These are phyloP conservation scores for Candida pseudofarinosa DNA, from an alignment of 805 yeast species.

Conservation along the genomic window DNA sequence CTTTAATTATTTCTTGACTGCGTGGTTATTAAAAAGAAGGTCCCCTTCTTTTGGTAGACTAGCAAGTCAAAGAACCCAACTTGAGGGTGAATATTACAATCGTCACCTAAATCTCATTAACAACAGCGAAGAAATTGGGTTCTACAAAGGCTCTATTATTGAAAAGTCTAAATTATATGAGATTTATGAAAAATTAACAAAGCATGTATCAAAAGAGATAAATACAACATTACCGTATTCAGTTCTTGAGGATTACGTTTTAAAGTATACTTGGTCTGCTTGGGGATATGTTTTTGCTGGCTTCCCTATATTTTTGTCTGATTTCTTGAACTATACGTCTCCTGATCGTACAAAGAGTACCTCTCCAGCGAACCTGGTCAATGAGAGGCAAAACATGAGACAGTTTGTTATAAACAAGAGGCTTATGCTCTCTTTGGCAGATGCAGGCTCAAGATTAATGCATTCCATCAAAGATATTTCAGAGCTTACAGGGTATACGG, in stretches of 20 bases:
- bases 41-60: slow-evolving; percentile 86
- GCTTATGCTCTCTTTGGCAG: slow-evolving; percentile 84
- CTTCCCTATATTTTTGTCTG: slow-evolving; percentile 75
- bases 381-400: slow-evolving; percentile 66
- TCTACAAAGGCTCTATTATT: slow-evolving; percentile 81
- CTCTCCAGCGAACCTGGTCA: slow-evolving; percentile 13
- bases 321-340: slow-evolving; percentile 20
- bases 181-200: slow-evolving; percentile 53
- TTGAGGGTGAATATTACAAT: slow-evolving; percentile 87
- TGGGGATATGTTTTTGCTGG: slow-evolving; percentile 90
- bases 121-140: slow-evolving; percentile 91
- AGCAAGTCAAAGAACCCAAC: slow-evolving; percentile 64
- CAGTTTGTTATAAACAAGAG: slow-evolving; percentile 89
- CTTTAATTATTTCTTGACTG: slow-evolving; percentile 75
- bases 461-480: slow-evolving; percentile 89
- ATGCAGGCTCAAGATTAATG: slow-evolving; percentile 93
- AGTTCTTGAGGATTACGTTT: slow-evolving; percentile 76
- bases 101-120: slow-evolving; percentile 80
- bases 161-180: slow-evolving; percentile 65
- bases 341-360: slow-evolving; percentile 16
- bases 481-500: slow-evolving; percentile 88
- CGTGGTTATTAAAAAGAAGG: slow-evolving; percentile 61
- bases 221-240: slow-evolving; percentile 63
- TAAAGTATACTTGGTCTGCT: slow-evolving; percentile 93
- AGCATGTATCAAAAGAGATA: slow-evolving; percentile 52